Conservation (phyloP, 139 green algal species). For the Volvox africanus region DNA sequence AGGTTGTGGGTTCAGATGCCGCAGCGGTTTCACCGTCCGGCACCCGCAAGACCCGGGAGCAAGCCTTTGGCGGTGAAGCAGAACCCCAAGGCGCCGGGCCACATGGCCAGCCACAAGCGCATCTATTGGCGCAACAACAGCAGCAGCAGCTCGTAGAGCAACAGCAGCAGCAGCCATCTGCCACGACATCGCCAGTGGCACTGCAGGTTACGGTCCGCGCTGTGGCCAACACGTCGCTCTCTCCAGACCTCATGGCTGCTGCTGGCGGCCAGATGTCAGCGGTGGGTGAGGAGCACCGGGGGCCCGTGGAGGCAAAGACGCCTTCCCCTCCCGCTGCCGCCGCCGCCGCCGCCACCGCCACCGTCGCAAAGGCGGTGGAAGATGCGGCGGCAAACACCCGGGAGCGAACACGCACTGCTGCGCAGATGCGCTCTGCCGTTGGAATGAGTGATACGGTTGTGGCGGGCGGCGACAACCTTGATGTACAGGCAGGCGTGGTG, state of each 20-base stretch:
- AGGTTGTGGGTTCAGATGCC: background rate
- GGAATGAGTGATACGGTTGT: background rate
- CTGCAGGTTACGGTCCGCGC: background rate
- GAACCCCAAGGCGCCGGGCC: too few relatives aligned
- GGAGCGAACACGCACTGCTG: background rate
- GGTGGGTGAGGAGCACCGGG: background rate
- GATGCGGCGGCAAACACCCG: background rate
- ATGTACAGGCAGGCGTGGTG: background rate
- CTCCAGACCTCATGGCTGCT: background rate
- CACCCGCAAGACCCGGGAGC: too few relatives aligned
- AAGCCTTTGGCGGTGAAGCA: too few relatives aligned
- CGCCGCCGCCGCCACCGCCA: background rate
- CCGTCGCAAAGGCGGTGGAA: background rate
- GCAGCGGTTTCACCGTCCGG: too few relatives aligned
- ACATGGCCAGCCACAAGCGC: too few relatives aligned
- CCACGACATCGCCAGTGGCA: background rate
- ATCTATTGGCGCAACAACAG: too few relatives aligned
- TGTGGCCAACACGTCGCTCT: background rate
- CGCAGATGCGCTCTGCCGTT: background rate
- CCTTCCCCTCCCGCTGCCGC: background rate
- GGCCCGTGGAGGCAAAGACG: background rate
- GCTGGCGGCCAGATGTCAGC: background rate
- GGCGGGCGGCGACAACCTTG: background rate
- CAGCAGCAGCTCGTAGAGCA: background rate
- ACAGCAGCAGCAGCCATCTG: slow-evolving; percentile 7